These are phyloP conservation scores for Lasiodiplodia hormozganensis DNA, from an alignment of 2,329 filamentous ascomycete species.

Conservation along the genomic window DNA sequence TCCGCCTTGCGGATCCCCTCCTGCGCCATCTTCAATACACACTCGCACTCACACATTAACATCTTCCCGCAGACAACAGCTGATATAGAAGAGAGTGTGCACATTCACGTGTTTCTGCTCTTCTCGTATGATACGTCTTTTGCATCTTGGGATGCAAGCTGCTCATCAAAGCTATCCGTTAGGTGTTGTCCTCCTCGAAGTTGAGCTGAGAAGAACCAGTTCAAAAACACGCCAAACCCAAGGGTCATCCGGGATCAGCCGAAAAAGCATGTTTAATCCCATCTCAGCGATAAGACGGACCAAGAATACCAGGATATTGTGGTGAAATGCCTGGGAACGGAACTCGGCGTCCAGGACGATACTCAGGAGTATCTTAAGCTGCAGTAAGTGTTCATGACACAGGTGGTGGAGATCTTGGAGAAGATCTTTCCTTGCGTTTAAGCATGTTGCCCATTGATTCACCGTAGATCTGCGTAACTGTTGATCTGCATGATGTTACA, in stretches of 20 bases:
- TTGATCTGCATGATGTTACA: background rate
- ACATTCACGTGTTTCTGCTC: no score
- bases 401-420: background rate
- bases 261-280: conserved; percentile 31
- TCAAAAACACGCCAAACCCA: conserved; percentile 28
- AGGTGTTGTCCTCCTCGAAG: conserved; percentile 48
- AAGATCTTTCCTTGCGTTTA: background rate
- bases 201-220: conserved; percentile 36
- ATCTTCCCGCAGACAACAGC: no score
- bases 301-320: conserved; percentile 33
- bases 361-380: conserved; percentile 34
- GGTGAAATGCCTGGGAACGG: conserved; percentile 30
- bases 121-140: background rate
- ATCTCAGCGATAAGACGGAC: conserved; percentile 30
- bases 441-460: background rate
- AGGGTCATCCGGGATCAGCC: conserved; percentile 30
- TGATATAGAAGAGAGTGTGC: no score
- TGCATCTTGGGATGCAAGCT: background rate
- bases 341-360: conserved; percentile 33
- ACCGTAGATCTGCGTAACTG: background rate
- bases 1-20: no score
- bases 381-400: conserved; percentile 34
- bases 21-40: no score
- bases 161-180: conserved; percentile 11
- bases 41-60: no score